Evolutionary conservation across 2,329 filamentous ascomycete species (phyloP).

Genomic region (Cytospora paraplurivora): DNA sequence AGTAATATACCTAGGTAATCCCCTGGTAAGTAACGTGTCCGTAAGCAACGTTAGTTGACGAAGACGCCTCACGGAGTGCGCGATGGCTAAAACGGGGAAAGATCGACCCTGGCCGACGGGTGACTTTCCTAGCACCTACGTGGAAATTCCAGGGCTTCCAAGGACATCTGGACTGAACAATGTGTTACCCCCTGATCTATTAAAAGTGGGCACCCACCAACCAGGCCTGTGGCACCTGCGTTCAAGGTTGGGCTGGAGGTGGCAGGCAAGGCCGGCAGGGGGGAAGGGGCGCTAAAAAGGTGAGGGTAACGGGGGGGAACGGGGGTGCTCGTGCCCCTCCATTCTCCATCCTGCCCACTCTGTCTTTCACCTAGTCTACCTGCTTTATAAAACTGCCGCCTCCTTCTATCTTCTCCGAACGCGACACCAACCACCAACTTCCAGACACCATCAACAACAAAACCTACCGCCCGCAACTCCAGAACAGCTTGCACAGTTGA

Average conservation of each 20-base stretch:
- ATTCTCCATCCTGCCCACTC: conserved; percentile 17
- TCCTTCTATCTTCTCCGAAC: conserved; percentile 7
- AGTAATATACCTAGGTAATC: no score
- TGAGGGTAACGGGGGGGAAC: background rate
- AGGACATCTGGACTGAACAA: background rate
- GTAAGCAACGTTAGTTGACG: no score
- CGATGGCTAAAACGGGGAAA: background rate
- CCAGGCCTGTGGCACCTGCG: background rate
- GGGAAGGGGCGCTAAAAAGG: conserved; percentile 10
- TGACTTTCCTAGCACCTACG: background rate
- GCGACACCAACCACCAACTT: conserved; percentile 14
- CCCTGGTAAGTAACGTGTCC: no score
- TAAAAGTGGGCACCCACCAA: background rate
- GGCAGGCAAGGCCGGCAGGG: background rate
- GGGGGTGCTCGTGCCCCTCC: conserved; percentile 12
- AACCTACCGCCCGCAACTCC: conserved; percentile 23
- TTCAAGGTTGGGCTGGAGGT: background rate
- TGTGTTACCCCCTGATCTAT: background rate
- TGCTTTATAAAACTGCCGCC: conserved; percentile 7
- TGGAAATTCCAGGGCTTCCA: background rate
- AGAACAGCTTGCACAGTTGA: conserved; percentile 21
- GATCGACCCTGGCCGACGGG: background rate
- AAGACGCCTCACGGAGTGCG: background rate
- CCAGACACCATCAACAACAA: conserved; percentile 19
- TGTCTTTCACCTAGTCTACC: conserved; percentile 14